Percentiles rank a stretch among this genome's conserved stretches.
Evolutionary conservation across 2,329 filamentous ascomycete genomes (phyloP).

Genomic region (Fusarium penzigii): DNA sequence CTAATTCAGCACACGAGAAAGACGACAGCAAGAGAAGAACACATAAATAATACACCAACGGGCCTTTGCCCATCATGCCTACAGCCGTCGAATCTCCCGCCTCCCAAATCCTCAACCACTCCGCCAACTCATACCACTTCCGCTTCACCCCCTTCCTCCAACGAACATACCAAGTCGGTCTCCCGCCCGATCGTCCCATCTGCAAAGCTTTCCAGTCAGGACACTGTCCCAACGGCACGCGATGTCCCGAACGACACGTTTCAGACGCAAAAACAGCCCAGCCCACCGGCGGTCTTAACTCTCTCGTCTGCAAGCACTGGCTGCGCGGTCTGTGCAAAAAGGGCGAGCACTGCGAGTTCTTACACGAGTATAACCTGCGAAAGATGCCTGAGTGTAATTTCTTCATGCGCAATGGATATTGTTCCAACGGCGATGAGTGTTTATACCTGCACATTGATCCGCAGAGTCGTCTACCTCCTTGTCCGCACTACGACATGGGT

Average conservation of each 20-base stretch:
- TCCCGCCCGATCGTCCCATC: constrained; percentile 74
- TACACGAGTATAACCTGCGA: constrained; percentile 97
- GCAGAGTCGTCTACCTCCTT: constrained; percentile 74
- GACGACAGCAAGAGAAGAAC: not conserved
- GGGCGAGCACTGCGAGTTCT: constrained; percentile 92
- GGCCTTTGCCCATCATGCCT: constrained; percentile 30
- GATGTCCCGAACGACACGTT: constrained; percentile 82
- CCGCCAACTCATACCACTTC: constrained; percentile 65
- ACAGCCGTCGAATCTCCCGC: constrained; percentile 32
- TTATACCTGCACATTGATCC: constrained; percentile 89
- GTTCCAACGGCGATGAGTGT: constrained; percentile 95
- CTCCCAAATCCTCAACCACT: constrained; percentile 57
- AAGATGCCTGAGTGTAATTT: constrained; percentile 99
- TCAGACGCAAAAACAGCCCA: constrained; percentile 39
- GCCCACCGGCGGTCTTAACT: constrained; percentile 64
- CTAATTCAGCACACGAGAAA: not conserved
- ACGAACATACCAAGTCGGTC: constrained; percentile 79
- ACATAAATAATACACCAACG: not conserved
- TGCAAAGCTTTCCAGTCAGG: constrained; percentile 86
- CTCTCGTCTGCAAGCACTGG: constrained; percentile 98
- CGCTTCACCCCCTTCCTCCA: constrained; percentile 84
- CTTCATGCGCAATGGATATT: constrained; percentile 90
- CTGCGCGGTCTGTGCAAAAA: constrained; percentile 97
- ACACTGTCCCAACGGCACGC: constrained; percentile 81
- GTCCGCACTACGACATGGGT: constrained; percentile 89